Base-by-base conservation (phyloP, 2,329 filamentous ascomycete genomes). In the Bipolaris bicolor region DNA sequence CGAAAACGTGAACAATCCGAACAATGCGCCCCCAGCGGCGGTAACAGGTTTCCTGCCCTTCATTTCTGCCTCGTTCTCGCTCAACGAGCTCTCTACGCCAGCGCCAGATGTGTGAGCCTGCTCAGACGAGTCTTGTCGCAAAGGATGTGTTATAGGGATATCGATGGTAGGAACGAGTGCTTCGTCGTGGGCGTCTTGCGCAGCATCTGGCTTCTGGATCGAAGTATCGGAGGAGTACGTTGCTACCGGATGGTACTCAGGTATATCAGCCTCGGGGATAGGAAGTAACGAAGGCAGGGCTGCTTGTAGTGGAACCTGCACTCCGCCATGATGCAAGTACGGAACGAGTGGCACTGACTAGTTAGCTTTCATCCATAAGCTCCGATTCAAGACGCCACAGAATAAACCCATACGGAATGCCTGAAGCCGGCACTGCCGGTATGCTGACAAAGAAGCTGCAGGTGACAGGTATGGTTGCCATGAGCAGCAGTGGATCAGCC, bases 1-100 rank as follows among this genome's bases (percentile, higher is more conserved):
- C 20, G 73, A 76, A 49, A 76, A 68, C 1, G 69, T 67, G 53
- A 76, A 74, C 26, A 78, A 62, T 20, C 73, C 67, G 20, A 77
- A 69, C 52, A 78, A 70, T 24, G 73, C 71, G 20, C 74, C 73
- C 31, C 68, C 68, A 56, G 73, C 66, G 40, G 72, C 72, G 49
- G 75, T 67, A 18, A 68, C 69, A 36, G 72, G 61, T 60, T 72
- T 76, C 62, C 63, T 66, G 52, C 72, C 70, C 68, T 69, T 76
- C 73, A 77, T 76, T 58, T 72, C 69, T 29, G 58, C 60, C 29
- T 73, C 66, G 20, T 64, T 57, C 9, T 52, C 54, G 52, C 53
- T 60, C 36, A 52, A 61, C 20, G 56, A 56, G 55, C 44, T 54
- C 50, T 49, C 63, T 48, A 54, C 56, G 46, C 60, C 54, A 59